A percentile compares a stretch with the other conserved stretches of the same genome.
Conservation (phyloP, 371 early-diverging fungal genomes). For the Blastocladiella emersonii region DNA sequence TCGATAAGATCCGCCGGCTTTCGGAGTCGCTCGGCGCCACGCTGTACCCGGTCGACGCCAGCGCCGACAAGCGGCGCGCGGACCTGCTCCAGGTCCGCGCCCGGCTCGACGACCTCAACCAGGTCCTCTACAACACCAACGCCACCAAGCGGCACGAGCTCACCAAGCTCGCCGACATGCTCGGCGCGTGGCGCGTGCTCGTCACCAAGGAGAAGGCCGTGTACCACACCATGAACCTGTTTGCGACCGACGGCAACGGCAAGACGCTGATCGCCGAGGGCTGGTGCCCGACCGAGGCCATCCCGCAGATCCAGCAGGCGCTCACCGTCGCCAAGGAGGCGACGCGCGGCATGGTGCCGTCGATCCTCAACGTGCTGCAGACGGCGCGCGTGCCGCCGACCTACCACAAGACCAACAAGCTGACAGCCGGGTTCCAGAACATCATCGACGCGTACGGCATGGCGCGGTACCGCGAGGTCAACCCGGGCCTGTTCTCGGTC, state of each 20-base stretch:
- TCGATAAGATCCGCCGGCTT: slow-evolving; percentile 82
- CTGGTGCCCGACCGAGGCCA: slow-evolving; percentile 82
- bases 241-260: slow-evolving; percentile 80
- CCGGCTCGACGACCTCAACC: slow-evolving; percentile 35
- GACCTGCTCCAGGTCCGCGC: slow-evolving; percentile 49
- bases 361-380: slow-evolving; percentile 66
- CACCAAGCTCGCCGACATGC: slow-evolving; percentile 57
- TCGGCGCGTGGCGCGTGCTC: slow-evolving; percentile 74
- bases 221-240: slow-evolving; percentile 87
- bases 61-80: slow-evolving; percentile 68
- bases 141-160: slow-evolving; percentile 73
- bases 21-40: slow-evolving; percentile 91
- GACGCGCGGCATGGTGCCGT: slow-evolving; percentile 70
- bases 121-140: slow-evolving; percentile 67
- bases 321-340: slow-evolving; percentile 72
- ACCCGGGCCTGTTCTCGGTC: slow-evolving; percentile 95
- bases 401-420: slow-evolving; percentile 86
- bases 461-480: slow-evolving; percentile 98
- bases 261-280: slow-evolving; percentile 95
- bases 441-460: slow-evolving; percentile 98
- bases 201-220: slow-evolving; percentile 96
- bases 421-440: slow-evolving; percentile 91
- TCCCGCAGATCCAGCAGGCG: slow-evolving; percentile 61
- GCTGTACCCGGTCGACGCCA: slow-evolving; percentile 73
- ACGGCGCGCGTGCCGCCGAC: slow-evolving; percentile 90